Conservation (phyloP, 2,329 filamentous ascomycete species). For the Fusarium napiforme region DNA sequence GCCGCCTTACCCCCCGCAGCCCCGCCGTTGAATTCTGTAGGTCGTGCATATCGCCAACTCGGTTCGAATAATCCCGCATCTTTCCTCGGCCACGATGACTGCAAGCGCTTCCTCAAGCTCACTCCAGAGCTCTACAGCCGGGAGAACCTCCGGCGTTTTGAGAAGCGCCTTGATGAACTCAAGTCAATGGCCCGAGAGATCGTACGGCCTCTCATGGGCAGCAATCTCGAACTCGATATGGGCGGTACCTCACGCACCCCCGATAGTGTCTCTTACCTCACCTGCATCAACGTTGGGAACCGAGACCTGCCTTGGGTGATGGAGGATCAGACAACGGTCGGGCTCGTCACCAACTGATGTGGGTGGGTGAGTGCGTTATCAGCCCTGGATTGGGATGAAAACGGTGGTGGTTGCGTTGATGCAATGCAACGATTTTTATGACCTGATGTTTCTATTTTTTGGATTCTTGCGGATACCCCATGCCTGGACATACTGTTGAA, state of each 20-base stretch:
- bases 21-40: conserved; percentile 68
- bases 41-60: conserved; percentile 81
- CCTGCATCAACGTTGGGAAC: conserved; percentile 61
- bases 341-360: conserved; percentile 22
- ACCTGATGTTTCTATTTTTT: conserved; percentile 34
- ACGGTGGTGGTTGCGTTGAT: conserved; percentile 23
- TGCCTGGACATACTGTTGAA: conserved; percentile 35
- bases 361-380: conserved; percentile 1
- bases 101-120: conserved; percentile 89
- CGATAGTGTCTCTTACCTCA: conserved; percentile 61
- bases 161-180: conserved; percentile 87
- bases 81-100: conserved; percentile 86
- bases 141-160: conserved; percentile 87
- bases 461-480: conserved; percentile 42
- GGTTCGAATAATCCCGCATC: conserved; percentile 68
- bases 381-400: conserved; percentile 4
- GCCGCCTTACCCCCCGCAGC: conserved; percentile 52
- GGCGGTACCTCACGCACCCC: conserved; percentile 53
- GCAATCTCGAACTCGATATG: conserved; percentile 83
- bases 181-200: conserved; percentile 85
- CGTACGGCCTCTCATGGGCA: conserved; percentile 87
- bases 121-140: conserved; percentile 84
- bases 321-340: conserved; percentile 47
- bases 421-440: conserved; percentile 40
- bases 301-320: conserved; percentile 62